Evolutionary conservation across 768 basidiomycete species (phyloP), one percentile per base, ranked within the genome.

Genomic region (Tricholoma sp.): DNA sequence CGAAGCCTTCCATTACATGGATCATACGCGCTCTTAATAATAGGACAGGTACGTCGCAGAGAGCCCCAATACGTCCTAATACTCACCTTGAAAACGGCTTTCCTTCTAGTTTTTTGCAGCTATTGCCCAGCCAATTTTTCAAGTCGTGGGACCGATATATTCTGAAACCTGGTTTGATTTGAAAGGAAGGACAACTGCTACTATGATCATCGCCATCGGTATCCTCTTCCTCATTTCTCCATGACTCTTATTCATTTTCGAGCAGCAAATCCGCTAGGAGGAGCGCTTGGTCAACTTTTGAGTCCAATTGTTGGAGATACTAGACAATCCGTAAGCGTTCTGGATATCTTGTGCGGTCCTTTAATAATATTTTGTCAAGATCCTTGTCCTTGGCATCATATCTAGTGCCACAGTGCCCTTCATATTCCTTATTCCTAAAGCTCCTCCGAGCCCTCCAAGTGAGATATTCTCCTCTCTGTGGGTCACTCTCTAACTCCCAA

Each of bases 141-240:
- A 90, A 70, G 80, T 93, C 24, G 71, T 92, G 8, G 88, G 87
- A 5, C 89, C 91, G 1, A 85, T 81, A 52, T 94, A 87, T 68
- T 91, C 91, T 0, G 88, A 94, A 66, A 81, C 72, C 32, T 94
- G 91, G 91, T 94, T 94, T 63, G 83, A 88, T 58, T 70, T 91
- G 48, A 74, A 80, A 57, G 83, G 86, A 12, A 78, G 91, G 41
- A 91, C 88, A 2, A 92, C 91, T 0, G 89, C 89, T 11, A 94
- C 80, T 1, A 84, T 82, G 81, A 65, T 80, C 17, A 63, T 82
- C 31, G 77, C 80, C 6, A 80, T 84, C 44, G 73, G 82, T 80
- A 54, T 54, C 68, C 50, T 52, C 39, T 50, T 45, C 39, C 33
- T 33, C 31, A 50, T 15, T 0, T 55, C n/a, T 31, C 34, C 20